Base-by-base conservation (phyloP, 192 early-diverging fungal genomes). In the Neocallimastix lanati region DNA sequence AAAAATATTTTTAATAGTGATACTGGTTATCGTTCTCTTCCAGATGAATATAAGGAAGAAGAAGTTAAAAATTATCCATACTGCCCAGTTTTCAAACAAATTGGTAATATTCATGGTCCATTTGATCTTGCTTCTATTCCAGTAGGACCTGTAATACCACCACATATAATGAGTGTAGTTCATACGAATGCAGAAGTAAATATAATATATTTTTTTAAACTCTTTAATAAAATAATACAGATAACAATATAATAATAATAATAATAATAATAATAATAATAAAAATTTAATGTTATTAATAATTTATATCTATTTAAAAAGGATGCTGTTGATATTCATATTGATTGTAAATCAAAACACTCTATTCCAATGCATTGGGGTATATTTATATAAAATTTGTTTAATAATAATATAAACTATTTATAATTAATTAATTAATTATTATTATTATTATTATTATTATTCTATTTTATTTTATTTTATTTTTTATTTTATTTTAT, bases 1-100 rank as follows among this genome's bases (percentile, higher is more conserved):
- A 14, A 38, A 12, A 38, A 38, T 35, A 7, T 1, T 33, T 29
- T 1, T 30, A 27, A 14, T 76, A 82, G 93, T 0, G 94, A 96
- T 81, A 96, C 93, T 0, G 93, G 93, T 25, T 96, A 96, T 82
- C 88, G 93, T 5, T 83, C 89, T 21, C 86, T 92, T 27, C 84
- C 81, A 21, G 78, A 79, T 29, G 81, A 80, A 15, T 82, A 78
- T 28, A 79, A 85, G 76, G 81, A 85, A 21, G 89, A 92, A 76
- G 82, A 82, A 5, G 21, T 50, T 50, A 81, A 29, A 78, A 79
- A 78, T 28, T 81, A 89, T 29, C 90, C 92, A 1, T 86, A 87
- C 80, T 95, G 95, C 80, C 93, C 95, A 30, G 94, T 88, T 0
- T 96, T 96, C 83, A 88, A 90, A 81, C 91, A 94, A 81, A 95